Evolutionary conservation across 371 early-diverging fungal species (phyloP), one percentile per base, ranked within the genome.

Genomic region (Rhizopus stolonifer): DNA sequence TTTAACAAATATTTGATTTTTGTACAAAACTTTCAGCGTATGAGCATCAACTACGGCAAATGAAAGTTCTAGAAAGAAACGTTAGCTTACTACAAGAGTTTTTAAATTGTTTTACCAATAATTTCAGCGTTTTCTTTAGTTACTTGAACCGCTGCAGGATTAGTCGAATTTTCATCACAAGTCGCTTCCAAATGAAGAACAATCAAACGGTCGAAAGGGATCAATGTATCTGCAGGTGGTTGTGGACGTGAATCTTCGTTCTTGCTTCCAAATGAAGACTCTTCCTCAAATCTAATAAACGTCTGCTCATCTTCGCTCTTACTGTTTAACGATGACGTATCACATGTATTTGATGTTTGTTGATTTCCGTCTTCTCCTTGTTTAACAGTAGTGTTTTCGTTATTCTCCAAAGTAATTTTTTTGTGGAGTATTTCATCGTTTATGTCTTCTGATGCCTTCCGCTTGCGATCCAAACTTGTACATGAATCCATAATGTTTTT

Each of bases 141-240:
- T 4, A 88, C 86, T 55, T 83, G 81, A 17, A 83, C 64, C 9
- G 81, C 77, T 18, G 75, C 70, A 8, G 84, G 82, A 52, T 70
- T 78, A 29, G 83, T 81, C 22, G 80, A 70, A 56, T 82, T 85
- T 50, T 88, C 88, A 62, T 88, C 88, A 59, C 87, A 84, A 13
- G 88, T 90, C 3, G 86, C 82, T 63, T 86, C 86, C 33, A 86
- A 68, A 56, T 86, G 81, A n/a, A 88, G 68, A 22, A 86, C 73
- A 47, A 90, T 79, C 24, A 84, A 71, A 45, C 77, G 80, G 49
- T 87, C 82, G 68, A 79, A 77, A 31, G 78, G 78, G 32, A 78
- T 53, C 6, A 55, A 54, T 2, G 73, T 66, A 4, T 58, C 56
- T 17, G 57, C 42, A 23, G 52, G 46, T 8, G 48, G 42, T 21